Percentiles rank a stretch among this genome's conserved stretches.
These are phyloP conservation scores for Amphirosellinia nigrospora DNA, from an alignment of 495 filamentous ascomycete genomes.

Conservation along the genomic window DNA sequence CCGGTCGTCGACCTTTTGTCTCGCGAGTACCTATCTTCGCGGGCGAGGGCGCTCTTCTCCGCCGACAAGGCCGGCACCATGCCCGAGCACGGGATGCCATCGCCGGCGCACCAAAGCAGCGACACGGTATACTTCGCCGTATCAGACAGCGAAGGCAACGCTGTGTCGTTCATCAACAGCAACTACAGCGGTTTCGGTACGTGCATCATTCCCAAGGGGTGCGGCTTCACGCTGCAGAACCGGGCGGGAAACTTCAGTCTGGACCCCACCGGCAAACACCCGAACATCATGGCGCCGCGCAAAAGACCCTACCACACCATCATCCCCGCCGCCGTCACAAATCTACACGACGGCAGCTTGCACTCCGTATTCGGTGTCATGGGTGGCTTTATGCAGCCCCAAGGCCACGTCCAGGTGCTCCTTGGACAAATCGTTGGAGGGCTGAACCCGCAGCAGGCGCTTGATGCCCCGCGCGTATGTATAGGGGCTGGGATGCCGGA, in stretches of 20 bases:
- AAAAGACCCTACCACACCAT: conserved; percentile 98
- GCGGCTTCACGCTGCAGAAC: conserved; percentile 94
- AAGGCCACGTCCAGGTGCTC: conserved; percentile 94
- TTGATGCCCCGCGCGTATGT: conserved; percentile 89
- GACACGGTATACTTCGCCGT: conserved; percentile 96
- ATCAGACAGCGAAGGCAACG: conserved; percentile 83
- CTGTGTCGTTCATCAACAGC: conserved; percentile 94
- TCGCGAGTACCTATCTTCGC: conserved; percentile 46
- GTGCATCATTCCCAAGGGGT: conserved; percentile 77
- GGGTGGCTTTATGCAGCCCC: conserved; percentile 99
- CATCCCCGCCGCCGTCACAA: conserved; percentile 90
- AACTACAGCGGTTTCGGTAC: conserved; percentile 93
- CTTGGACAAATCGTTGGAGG: conserved; percentile 88
- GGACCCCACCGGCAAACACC: conserved; percentile 58
- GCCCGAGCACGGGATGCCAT: conserved; percentile 59
- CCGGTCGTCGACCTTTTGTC: conserved; percentile 69
- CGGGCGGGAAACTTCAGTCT: conserved; percentile 87
- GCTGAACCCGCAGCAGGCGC: conserved; percentile 83
- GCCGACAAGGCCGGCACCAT: conserved; percentile 31
- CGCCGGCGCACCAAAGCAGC: conserved; percentile 63
- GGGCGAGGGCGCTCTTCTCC: conserved; percentile 47
- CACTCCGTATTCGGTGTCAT: conserved; percentile 93
- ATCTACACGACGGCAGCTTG: conserved; percentile 69
- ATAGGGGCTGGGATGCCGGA: conserved; percentile 73
- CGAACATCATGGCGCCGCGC: conserved; percentile 78